phyloP scores from a whole-genome alignment of 148 eudicot species.

The Rheum nobile region DNA sequence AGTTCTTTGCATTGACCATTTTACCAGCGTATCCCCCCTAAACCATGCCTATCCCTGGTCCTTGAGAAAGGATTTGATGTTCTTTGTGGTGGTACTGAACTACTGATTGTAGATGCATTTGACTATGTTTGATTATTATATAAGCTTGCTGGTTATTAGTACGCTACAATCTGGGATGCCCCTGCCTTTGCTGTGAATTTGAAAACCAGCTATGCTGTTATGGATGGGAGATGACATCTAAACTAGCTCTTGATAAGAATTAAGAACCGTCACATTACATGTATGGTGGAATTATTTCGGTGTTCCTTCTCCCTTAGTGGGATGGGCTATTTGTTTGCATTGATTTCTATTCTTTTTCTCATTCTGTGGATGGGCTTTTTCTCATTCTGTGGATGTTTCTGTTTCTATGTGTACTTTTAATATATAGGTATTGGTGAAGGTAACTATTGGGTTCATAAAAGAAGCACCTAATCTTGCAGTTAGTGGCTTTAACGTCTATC shows the following conservation, averaged over 20 bases:
- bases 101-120: not conserved
- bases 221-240: not conserved
- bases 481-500: conserved; percentile 85
- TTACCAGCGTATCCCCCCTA: not conserved
- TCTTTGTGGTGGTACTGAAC: not conserved
- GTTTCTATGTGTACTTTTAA: not conserved
- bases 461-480: conserved; percentile 72
- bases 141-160: not conserved
- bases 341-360: not conserved
- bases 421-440: conserved; percentile 43
- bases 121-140: not conserved
- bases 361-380: not conserved
- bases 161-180: not conserved
- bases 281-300: not conserved
- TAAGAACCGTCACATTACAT: not conserved
- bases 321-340: not conserved
- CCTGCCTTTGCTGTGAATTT: not conserved
- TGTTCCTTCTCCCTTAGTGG: not conserved
- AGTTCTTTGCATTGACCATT: not conserved
- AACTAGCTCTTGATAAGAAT: not conserved
- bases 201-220: not conserved
- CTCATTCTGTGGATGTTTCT: not conserved
- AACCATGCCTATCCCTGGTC: not conserved
- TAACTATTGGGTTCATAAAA: conserved; percentile 76
- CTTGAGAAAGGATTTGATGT: not conserved